Percentiles rank a stretch among this genome's conserved stretches.
Evolutionary conservation across 441 rosid species (phyloP).

Genomic region (Mallotus japonicus): DNA sequence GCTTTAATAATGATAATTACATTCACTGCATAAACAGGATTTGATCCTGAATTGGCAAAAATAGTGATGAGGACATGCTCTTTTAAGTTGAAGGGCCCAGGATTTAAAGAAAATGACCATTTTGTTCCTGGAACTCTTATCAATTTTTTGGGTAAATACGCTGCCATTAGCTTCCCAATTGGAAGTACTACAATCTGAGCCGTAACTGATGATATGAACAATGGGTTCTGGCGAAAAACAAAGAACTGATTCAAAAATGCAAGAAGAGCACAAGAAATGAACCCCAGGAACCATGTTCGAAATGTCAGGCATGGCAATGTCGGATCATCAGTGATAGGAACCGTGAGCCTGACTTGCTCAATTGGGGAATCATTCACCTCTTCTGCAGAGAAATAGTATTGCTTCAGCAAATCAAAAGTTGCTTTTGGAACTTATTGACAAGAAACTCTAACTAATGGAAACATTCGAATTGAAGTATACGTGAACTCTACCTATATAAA

Average conservation of each 20-base stretch:
- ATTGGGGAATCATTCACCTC: slow-evolving; percentile 42
- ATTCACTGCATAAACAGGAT: slow-evolving; percentile 28
- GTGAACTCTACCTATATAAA: too few relatives aligned
- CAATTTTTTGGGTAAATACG: slow-evolving; percentile 25
- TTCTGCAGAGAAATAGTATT: slow-evolving; percentile 19
- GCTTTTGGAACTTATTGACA: too few relatives aligned
- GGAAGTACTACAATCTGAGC: slow-evolving; percentile 51
- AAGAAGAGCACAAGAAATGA: slow-evolving; percentile 35
- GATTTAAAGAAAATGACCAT: slow-evolving; percentile 43
- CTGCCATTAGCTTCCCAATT: slow-evolving; percentile 49
- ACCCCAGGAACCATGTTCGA: slow-evolving; percentile 47
- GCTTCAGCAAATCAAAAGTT: too few relatives aligned
- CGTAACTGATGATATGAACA: slow-evolving; percentile 34
- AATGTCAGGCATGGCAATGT: slow-evolving; percentile 46
- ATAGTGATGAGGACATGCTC: slow-evolving; percentile 50
- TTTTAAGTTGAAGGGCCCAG: slow-evolving; percentile 52
- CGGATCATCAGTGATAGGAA: slow-evolving; percentile 44
- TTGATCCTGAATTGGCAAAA: slow-evolving; percentile 44
- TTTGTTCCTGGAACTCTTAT: slow-evolving; percentile 30
- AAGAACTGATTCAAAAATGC: slow-evolving; percentile 50
- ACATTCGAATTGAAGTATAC: too few relatives aligned
- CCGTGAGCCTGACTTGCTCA: slow-evolving; percentile 46
- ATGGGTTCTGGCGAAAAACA: slow-evolving; percentile 34
- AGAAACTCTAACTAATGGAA: too few relatives aligned
- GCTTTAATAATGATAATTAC: slow-evolving; percentile 43